These are phyloP conservation scores for Tuber borchii DNA, from an alignment of 495 filamentous ascomycete genomes.

Conservation along the genomic window DNA sequence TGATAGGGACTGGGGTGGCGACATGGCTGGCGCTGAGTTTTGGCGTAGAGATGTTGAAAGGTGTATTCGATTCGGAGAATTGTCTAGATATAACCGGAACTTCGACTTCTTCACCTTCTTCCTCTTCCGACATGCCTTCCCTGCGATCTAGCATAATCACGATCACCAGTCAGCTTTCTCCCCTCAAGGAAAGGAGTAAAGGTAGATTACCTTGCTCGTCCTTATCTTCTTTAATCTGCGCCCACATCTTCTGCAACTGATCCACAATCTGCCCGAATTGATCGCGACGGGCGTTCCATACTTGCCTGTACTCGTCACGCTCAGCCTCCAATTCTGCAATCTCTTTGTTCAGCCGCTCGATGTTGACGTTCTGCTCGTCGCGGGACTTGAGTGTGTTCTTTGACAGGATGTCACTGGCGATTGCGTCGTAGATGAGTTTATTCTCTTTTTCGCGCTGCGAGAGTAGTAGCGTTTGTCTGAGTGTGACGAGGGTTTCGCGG, in stretches of 20 bases:
- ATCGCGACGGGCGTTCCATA: slow-evolving; percentile 77
- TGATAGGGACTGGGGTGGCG: slow-evolving; percentile 48
- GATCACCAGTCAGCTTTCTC: slow-evolving; percentile 31
- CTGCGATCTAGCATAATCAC: slow-evolving; percentile 47
- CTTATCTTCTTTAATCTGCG: slow-evolving; percentile 89
- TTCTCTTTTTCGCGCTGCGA: slow-evolving; percentile 76
- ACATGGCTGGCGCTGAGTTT: slow-evolving; percentile 44
- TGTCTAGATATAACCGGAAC: slow-evolving; percentile 44
- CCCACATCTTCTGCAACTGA: slow-evolving; percentile 76
- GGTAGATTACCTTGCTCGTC: slow-evolving; percentile 58
- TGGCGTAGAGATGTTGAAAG: slow-evolving; percentile 38
- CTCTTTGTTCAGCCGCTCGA: slow-evolving; percentile 76
- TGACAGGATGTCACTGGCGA: slow-evolving; percentile 53
- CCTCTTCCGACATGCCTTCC: slow-evolving; percentile 71
- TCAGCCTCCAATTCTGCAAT: slow-evolving; percentile 81
- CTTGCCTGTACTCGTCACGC: slow-evolving; percentile 69
- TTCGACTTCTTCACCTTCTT: slow-evolving; percentile 67
- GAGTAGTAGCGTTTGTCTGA: slow-evolving; percentile 65
- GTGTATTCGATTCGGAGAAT: slow-evolving; percentile 32
- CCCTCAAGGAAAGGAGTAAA: slow-evolving; percentile 42
- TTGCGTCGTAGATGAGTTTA: slow-evolving; percentile 83
- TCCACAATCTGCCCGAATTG: slow-evolving; percentile 89
- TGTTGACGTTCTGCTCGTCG: slow-evolving; percentile 70
- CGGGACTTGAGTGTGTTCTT: slow-evolving; percentile 72
- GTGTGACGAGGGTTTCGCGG: slow-evolving; percentile 62